Base-by-base conservation (phyloP, 2,329 filamentous ascomycete genomes). In the Cladosporium sp. region DNA sequence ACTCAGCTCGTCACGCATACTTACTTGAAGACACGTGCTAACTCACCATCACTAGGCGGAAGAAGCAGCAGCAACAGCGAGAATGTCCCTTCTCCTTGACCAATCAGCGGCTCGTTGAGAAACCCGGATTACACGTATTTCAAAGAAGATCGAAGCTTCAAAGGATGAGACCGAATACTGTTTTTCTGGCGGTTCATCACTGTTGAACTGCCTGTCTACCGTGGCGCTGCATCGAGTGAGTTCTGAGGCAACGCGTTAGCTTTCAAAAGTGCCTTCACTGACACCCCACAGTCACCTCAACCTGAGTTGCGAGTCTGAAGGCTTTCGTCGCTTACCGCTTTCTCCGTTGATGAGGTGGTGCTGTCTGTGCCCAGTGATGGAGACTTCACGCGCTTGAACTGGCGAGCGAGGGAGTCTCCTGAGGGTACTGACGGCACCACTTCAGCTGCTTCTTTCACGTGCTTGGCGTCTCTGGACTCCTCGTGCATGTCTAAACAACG, bases 241-340 rank as follows among this genome's bases (percentile, higher is more conserved):
- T 81, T 15, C 11, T 32, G 18, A 18, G 15, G 5, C 26, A n/a
- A 18, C 18, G 18, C 21, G 6, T 36, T 18, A 57, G 18, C 59
- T 24, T 63, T 44, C 64, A 71, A 59, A 74, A 65, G 7, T 44
- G 14, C 38, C 38, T 18, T 44, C 4, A 38, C 38, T 52, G 24
- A 61, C 30, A 15, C 59, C 4, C 68, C 63, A 41, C 70, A 87
- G 85, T 80, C 97, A 96, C 77, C 83, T 98, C 63, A 97, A 97
- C 78, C 95, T 93, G 79, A 95, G 94, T 75, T 95, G 91, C 72
- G 93, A 97, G 74, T 92, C 96, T 49, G 94, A 97, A 78, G 94
- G 94, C 5, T 84, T 98, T 3, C 98, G 97, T 77, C 88, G 94
- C 66, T 90, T 97, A 51, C 93, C 94, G n/a, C 41, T 4, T 21